Conservation (phyloP, 2,329 filamentous ascomycete genomes). For the Fusarium longipes region DNA sequence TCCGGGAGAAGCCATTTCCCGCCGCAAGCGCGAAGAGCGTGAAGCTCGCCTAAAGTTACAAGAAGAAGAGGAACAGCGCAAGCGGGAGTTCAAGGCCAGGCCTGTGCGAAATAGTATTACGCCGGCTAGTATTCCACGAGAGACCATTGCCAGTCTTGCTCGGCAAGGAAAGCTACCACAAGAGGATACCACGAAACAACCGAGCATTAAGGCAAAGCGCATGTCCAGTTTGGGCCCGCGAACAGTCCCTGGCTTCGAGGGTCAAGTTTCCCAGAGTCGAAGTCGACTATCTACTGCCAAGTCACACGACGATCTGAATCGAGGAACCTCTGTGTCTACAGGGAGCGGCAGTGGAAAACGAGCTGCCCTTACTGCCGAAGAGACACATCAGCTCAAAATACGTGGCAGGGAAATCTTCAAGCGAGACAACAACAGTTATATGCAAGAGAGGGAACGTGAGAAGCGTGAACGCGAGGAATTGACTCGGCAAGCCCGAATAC, state of each 20-base stretch:
- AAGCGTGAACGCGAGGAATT: constrained; percentile 64
- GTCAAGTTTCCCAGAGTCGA: constrained; percentile 37
- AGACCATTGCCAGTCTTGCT: constrained; percentile 68
- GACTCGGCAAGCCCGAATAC: constrained; percentile 66
- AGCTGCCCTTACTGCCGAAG: constrained; percentile 62
- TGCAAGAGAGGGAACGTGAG: constrained; percentile 63
- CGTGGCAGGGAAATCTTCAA: constrained; percentile 66
- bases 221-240: constrained; percentile 38
- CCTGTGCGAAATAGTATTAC: constrained; percentile 62
- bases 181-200: constrained; percentile 36
- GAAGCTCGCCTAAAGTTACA: constrained; percentile 66
- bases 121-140: constrained; percentile 60
- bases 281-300: constrained; percentile 45
- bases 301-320: constrained; percentile 47
- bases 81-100: constrained; percentile 72
- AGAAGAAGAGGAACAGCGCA: constrained; percentile 69
- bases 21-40: constrained; percentile 65
- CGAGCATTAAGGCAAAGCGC: constrained; percentile 42
- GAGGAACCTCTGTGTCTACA: constrained; percentile 60
- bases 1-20: constrained; percentile 70
- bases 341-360: constrained; percentile 58
- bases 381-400: constrained; percentile 62
- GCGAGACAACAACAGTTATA: constrained; percentile 60
- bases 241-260: constrained; percentile 6
- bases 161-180: constrained; percentile 59